Base-by-base conservation (phyloP, 768 basidiomycete species). In the Gloeopeniophorella convolvens region DNA sequence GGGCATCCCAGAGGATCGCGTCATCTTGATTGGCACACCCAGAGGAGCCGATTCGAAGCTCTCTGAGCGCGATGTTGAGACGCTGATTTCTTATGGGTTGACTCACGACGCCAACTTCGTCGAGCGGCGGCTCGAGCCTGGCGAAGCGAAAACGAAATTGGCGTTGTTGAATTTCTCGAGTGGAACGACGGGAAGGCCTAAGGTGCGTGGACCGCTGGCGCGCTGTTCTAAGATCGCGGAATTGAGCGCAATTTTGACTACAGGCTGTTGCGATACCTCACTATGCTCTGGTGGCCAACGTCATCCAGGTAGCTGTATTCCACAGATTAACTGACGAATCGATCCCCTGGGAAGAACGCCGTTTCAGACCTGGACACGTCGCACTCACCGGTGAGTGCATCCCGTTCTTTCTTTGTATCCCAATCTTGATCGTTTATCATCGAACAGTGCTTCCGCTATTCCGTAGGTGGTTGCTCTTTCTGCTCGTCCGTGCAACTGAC, bases 81-180 rank as follows among this genome's bases (percentile, higher is more conserved):
- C 72, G 3, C 70, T 84, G 31, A 65, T 85, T 12, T 48, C 63
- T 5, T 65, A 73, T 60, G 74, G 73, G 6, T 58, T 60, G 60
- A 57, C 47, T 58, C 60, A 51, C 56, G 64, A 37, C 51, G 66
- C 54, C 59, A 62, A 55, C 48, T 83, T 77, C 55, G 60, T 62
- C 16, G 76, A 82, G 44, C 63, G 68, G 15, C 67, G 60, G 27
- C 69, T 85, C 36, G 55, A 60, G 23, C 70, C 72, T 12, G 83
- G 82, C 11, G 82, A 83, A 63, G 78, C 73, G n/a, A 79, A 73
- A 58, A 75, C 67, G 15, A 74, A 77, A 35, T 51, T 86, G 10
- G 85, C 85, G 2, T 78, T 86, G 57, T 66, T 86, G 46, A 76
- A 72, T 46, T 83, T 87, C 58, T 85, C 84, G 1, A 85, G 83